Evolutionary conservation across 2,329 filamentous ascomycete genomes (phyloP), one percentile per base, ranked within the genome.

Genomic region (Colletotrichum tofieldiae): DNA sequence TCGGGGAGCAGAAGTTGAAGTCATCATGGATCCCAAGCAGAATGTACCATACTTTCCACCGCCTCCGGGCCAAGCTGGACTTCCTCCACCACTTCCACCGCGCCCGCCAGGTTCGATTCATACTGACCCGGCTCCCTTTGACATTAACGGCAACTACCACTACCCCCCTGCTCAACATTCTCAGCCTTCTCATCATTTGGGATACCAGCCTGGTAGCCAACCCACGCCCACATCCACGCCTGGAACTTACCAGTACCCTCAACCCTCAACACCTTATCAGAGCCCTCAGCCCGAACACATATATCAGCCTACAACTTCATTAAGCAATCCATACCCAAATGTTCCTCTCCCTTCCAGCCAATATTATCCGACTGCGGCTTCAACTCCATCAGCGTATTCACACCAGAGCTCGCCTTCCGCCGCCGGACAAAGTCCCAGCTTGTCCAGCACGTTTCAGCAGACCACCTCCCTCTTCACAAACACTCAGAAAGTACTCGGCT

Each of bases 11-110:
- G 8, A 52, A 32, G 58, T 32, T 20, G 59, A 49, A 20, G 20
- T 16, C 20, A 41, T 16, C 29, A 63, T 43, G 52, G 39, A 59
- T 47, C 20, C 64, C 5, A 43, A 29, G 11, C 35, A 29, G 32
- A 56, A 49, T 43, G 14, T 58, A 2, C 63, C 55, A 4, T 71
- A 71, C 5, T 71, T 67, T 20, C 68, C 68, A 7, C 68, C 64
- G 20, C 64, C 68, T 26, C 64, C 68, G 5, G 68, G 56, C 1
- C 68, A 61, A n/a, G 7, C 23, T 20, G 68, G 41, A 18, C 39
- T 56, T n/a, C 35, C 56, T 26, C 56, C 64, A 20, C 68, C 68
- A 16, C 56, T 67, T 11, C 63, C 67, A 18, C 63, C 41, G 4
- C 63, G 56, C 11, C 14, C 41, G 7, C 26, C 65, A 5, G 45